Conservation (phyloP, 768 basidiomycete genomes). For the Udeniomyces megalosporus region DNA sequence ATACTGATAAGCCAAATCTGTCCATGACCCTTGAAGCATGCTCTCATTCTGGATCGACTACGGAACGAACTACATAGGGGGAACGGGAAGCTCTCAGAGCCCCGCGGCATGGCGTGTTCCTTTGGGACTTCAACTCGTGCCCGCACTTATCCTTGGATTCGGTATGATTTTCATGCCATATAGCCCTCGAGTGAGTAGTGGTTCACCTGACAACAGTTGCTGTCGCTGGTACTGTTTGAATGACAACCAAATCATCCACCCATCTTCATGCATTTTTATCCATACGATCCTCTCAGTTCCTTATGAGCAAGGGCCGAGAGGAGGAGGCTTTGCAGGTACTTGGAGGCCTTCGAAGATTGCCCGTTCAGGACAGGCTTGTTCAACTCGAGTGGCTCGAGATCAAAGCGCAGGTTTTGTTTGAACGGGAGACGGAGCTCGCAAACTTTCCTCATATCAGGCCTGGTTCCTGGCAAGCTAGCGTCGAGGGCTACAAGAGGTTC, state of each 20-base stretch:
- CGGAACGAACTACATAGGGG: constrained; percentile 38
- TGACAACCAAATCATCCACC: too few relatives aligned
- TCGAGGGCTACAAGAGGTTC: too few relatives aligned
- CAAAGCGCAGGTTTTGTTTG: constrained; percentile 55
- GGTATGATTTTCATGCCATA: constrained; percentile 67
- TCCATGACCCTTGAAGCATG: too few relatives aligned
- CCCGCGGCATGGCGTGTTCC: constrained; percentile 65
- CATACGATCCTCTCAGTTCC: constrained; percentile 36
- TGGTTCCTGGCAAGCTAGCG: too few relatives aligned
- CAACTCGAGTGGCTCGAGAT: constrained; percentile 58
- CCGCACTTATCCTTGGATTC: constrained; percentile 50
- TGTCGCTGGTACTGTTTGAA: too few relatives aligned
- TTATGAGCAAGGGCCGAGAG: constrained; percentile 60
- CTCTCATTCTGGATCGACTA: constrained; percentile 37
- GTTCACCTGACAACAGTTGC: too few relatives aligned
- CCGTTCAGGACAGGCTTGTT: constrained; percentile 46
- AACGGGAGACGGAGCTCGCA: constrained; percentile 44
- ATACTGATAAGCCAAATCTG: too few relatives aligned
- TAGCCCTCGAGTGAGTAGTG: constrained; percentile 44
- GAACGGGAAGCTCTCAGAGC: constrained; percentile 39
- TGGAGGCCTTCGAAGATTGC: constrained; percentile 42
- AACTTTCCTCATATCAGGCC: constrained; percentile 43
- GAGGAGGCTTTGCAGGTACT: constrained; percentile 54
- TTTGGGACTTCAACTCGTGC: constrained; percentile 54
- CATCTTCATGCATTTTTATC: too few relatives aligned